phyloP scores from a whole-genome alignment of 208 protist genomes.

The Crithidia expoeki region DNA sequence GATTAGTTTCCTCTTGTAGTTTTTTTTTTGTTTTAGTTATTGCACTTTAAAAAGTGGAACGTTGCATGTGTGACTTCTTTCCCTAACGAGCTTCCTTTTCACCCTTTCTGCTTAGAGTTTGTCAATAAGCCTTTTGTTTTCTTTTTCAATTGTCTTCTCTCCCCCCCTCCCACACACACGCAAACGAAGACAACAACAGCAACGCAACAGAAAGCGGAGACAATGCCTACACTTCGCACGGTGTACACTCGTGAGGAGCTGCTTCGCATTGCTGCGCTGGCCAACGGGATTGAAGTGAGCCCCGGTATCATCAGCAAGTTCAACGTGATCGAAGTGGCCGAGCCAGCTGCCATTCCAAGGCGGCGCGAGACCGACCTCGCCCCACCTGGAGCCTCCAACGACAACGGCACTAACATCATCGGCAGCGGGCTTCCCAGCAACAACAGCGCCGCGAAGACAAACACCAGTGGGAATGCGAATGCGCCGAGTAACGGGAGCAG shows the following conservation, averaged over 20 bases:
- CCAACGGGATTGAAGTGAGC: constrained; percentile 37
- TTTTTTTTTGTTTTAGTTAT: not conserved
- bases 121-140: too few relatives aligned
- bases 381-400: not conserved
- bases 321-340: constrained; percentile 62
- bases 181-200: not conserved
- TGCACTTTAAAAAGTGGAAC: not conserved
- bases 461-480: constrained; percentile 7
- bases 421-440: constrained; percentile 16
- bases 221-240: constrained; percentile 34
- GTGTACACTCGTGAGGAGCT: constrained; percentile 70
- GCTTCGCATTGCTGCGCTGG: constrained; percentile 44
- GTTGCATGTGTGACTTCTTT: not conserved
- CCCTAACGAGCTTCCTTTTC: too few relatives aligned
- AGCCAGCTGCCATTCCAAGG: constrained; percentile 29
- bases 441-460: constrained; percentile 1
- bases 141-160: constrained; percentile 3
- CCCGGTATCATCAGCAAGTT: constrained; percentile 60
- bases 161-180: not conserved
- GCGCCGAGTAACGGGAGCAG: not conserved
- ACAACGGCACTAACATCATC: constrained; percentile 18
- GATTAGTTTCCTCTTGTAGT: not conserved
- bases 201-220: too few relatives aligned
- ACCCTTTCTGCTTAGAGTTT: not conserved
- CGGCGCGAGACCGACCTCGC: constrained; percentile 39